phyloP scores from a whole-genome alignment of 75 land plant species.

The Selaginella tamariscina region DNA sequence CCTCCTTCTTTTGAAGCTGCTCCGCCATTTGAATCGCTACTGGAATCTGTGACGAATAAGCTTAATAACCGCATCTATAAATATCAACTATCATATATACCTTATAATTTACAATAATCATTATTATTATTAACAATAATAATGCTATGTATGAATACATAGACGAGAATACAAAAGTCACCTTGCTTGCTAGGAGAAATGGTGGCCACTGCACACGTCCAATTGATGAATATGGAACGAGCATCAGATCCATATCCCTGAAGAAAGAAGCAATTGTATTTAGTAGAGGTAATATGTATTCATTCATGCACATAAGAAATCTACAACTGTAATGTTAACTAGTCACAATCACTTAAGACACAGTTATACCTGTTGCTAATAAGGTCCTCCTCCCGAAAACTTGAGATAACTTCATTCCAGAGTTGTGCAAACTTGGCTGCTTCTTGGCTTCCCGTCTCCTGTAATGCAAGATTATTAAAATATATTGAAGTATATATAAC shows the following conservation, averaged over 20 bases:
- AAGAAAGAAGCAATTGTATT: not conserved
- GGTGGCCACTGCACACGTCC: conserved; percentile 7
- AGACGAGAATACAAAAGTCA: not conserved
- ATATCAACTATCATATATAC: too few species aligned
- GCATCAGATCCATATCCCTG: conserved; percentile 13
- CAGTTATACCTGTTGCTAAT: not conserved
- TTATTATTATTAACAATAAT: too few species aligned
- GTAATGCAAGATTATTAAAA: too few species aligned
- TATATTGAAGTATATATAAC: too few species aligned
- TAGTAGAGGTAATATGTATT: not conserved
- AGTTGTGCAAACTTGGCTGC: conserved; percentile 10
- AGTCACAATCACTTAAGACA: not conserved
- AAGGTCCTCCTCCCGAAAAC: conserved; percentile 5
- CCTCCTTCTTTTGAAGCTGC: not conserved
- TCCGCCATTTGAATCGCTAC: conserved; percentile 8
- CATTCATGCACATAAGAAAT: too few species aligned
- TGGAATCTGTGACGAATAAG: conserved; percentile 5
- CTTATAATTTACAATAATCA: too few species aligned
- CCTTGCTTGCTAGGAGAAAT: conserved; percentile 3
- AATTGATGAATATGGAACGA: conserved; percentile 10
- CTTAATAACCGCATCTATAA: too few species aligned
- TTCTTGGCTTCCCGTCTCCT: not conserved
- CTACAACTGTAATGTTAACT: not conserved
- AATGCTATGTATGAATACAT: not conserved
- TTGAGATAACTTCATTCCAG: conserved; percentile 8